A percentile compares a stretch with the other conserved stretches of the same genome.
Evolutionary conservation across 2,329 filamentous ascomycete genomes (phyloP).

Genomic region (Ophiostoma himal-ulmi): DNA sequence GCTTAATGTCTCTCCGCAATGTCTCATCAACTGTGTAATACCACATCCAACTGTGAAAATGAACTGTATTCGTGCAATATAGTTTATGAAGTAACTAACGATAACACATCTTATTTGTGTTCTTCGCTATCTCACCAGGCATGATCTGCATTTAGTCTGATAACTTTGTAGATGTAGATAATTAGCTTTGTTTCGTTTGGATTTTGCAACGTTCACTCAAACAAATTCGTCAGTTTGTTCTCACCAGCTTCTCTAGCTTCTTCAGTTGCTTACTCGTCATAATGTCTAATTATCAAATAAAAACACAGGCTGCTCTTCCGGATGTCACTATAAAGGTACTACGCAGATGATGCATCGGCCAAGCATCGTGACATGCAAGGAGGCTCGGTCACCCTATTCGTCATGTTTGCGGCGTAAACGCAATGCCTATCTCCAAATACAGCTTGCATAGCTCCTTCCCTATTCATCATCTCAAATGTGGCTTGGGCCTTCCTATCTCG

Average conservation of each 20-base stretch:
- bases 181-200: background rate
- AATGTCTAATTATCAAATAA: background rate
- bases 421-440: background rate
- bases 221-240: background rate
- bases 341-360: background rate
- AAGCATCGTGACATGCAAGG: background rate
- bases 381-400: background rate
- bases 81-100: background rate
- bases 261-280: background rate
- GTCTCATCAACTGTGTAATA: background rate
- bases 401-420: background rate
- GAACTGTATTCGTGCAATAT: background rate
- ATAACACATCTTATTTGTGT: too few relatives aligned
- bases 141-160: background rate
- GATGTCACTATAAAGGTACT: background rate
- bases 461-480: background rate
- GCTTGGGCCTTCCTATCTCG: background rate
- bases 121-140: background rate
- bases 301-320: background rate
- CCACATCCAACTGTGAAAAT: background rate
- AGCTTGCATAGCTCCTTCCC: background rate
- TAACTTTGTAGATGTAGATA: background rate
- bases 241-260: background rate
- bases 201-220: background rate
- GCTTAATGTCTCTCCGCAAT: slow-evolving; percentile 9